Evolutionary conservation across 2,329 filamentous ascomycete species (phyloP), one percentile per base, ranked within the genome.

Genomic region (Ophiocordyceps australis): DNA sequence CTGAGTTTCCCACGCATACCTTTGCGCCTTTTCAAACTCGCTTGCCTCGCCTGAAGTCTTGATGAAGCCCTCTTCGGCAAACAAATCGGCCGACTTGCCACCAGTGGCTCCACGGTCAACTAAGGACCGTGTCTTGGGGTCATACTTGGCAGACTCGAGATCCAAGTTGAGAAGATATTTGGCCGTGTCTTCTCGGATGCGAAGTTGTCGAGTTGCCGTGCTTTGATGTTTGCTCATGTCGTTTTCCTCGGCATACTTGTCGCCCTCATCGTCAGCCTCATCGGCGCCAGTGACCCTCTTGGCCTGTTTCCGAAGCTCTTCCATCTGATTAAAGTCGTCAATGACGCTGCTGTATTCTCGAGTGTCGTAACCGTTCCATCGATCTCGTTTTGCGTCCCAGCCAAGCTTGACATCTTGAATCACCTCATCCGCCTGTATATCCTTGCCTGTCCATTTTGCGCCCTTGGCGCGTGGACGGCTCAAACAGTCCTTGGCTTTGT

Each of bases 321-420:
- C 86, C 48, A 94, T 58, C 44, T 86, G 70, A 34, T 89, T 75
- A 49, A 79, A 93, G 39, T 93, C 81, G 26, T 92, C 74, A 21
- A 95, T 73, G n/a, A 95, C 80, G 32, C 69, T 62, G 32, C 70
- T 65, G 47, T 93, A 95, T 49, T 95, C 80, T 36, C 68, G 71
- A 1, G 83, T 60, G 47, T 95, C 85, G 50, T 92, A 98, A n/a
- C 86, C 86, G 45, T 94, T 94, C 86, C 89, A 98, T 22, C 86
- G 71, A 55, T 98, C 89, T 38, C 89, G 67, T 58, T 98, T 98
- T 14, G 89, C 89, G 49, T 98, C 91, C 81, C 86, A 98, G 4
- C 85, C 81, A 24, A 95, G 56, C 23, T 79, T 71, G 11, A 95
- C 74, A 28, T 92, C 74, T 44, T 93, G 77, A 9, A 93, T 59